These are phyloP conservation scores for Hygrophorus russula DNA, from an alignment of 768 basidiomycete species.

Conservation along the genomic window DNA sequence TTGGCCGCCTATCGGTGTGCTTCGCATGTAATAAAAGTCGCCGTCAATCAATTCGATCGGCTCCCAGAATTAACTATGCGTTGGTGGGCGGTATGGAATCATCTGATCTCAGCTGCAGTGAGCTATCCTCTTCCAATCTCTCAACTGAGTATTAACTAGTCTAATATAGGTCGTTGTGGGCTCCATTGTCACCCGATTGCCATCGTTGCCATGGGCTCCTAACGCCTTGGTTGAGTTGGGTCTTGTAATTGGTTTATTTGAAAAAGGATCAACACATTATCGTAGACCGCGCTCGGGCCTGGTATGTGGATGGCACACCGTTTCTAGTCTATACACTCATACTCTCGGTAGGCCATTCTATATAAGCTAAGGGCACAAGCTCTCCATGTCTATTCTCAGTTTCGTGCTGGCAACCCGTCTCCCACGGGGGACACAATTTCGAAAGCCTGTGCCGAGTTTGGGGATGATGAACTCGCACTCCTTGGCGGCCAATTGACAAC, in stretches of 20 bases:
- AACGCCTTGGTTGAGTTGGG: slow-evolving; percentile 64
- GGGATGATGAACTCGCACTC: slow-evolving; percentile 57
- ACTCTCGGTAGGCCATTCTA: slow-evolving; percentile 39
- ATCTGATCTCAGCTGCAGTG: slow-evolving; percentile 8
- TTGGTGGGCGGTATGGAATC: slow-evolving; percentile 57
- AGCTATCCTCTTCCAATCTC: neutral
- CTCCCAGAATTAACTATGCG: slow-evolving; percentile 38
- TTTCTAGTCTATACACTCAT: neutral
- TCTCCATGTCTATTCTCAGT: slow-evolving; percentile 32
- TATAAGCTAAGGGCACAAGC: slow-evolving; percentile 57
- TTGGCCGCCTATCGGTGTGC: slow-evolving; percentile 50
- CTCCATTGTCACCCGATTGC: slow-evolving; percentile 66
- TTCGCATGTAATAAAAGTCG: slow-evolving; percentile 41
- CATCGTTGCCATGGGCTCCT: slow-evolving; percentile 53
- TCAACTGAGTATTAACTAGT: neutral
- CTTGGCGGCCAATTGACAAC: slow-evolving; percentile 54
- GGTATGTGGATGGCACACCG: slow-evolving; percentile 24
- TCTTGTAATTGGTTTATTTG: slow-evolving; percentile 54
- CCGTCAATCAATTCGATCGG: slow-evolving; percentile 34
- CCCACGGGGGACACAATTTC: slow-evolving; percentile 23
- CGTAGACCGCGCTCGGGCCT: slow-evolving; percentile 56
- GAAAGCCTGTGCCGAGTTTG: slow-evolving; percentile 31
- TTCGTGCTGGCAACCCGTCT: slow-evolving; percentile 25
- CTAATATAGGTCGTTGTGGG: slow-evolving; percentile 58
- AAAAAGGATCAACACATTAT: slow-evolving; percentile 45